Percentiles rank a stretch among this genome's conserved stretches.
Conservation (phyloP, 768 basidiomycete species). For the Sistotremastrum niveocremeum region DNA sequence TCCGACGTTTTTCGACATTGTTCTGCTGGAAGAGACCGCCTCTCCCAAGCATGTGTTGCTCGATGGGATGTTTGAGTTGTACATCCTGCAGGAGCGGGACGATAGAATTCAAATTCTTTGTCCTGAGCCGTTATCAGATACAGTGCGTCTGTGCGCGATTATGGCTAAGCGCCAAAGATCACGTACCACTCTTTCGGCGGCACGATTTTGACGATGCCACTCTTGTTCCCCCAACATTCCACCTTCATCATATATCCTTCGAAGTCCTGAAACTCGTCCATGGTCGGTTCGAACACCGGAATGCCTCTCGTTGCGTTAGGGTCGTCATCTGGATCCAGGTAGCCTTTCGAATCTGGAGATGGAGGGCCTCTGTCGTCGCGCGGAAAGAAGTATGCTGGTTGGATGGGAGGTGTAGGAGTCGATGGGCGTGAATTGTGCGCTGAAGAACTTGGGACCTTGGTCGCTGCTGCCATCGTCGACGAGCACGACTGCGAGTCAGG, state of each 20-base stretch:
- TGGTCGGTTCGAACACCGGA: conserved; percentile 89
- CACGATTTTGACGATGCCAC: conserved; percentile 93
- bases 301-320: conserved; percentile 77
- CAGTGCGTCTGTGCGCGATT: too few relatives aligned
- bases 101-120: not conserved
- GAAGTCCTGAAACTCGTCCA: conserved; percentile 87
- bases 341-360: not conserved
- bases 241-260: conserved; percentile 80
- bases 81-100: conserved; percentile 40
- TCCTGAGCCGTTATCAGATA: too few relatives aligned
- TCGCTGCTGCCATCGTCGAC: too few relatives aligned
- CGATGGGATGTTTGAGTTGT: conserved; percentile 81
- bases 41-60: conserved; percentile 82
- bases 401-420: not conserved
- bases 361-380: not conserved
- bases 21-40: conserved; percentile 81
- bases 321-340: conserved; percentile 65
- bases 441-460: not conserved
- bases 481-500: too few relatives aligned
- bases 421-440: not conserved
- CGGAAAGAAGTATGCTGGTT: too few relatives aligned
- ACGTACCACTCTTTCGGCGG: conserved; percentile 89
- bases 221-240: conserved; percentile 80
- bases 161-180: not conserved
- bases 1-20: conserved; percentile 78